Conservation (phyloP, 495 filamentous ascomycete species). For the Aspergillus taichungensis region DNA sequence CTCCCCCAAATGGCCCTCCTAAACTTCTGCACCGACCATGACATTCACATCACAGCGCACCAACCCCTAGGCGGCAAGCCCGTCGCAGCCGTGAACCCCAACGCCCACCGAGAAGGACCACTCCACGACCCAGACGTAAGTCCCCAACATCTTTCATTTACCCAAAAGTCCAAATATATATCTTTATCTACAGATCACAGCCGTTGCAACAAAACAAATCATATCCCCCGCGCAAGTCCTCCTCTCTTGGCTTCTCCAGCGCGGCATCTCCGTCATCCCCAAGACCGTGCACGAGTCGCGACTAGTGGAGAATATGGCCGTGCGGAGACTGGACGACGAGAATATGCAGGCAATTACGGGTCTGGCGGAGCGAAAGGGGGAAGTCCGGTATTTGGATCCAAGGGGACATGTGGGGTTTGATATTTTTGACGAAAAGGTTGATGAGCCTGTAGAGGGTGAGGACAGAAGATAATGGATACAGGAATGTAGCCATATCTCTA, state of each 20-base stretch:
- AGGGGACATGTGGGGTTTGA: neutral
- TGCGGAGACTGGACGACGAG: neutral
- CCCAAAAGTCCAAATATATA: too few species aligned
- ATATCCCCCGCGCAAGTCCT: neutral
- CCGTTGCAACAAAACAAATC: neutral
- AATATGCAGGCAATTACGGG: neutral
- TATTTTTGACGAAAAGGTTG: neutral
- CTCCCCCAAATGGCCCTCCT: neutral
- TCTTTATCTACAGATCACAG: too few species aligned
- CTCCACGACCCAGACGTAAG: neutral
- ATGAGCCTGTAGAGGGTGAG: neutral
- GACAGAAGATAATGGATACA: too few species aligned
- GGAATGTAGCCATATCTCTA: too few species aligned
- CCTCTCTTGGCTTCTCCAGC: neutral
- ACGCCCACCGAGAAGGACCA: neutral
- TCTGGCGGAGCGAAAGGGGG: neutral
- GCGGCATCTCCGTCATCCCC: neutral
- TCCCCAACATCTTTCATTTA: too few species aligned
- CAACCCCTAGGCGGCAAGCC: slow-evolving; percentile 1
- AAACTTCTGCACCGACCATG: neutral
- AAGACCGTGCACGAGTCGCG: neutral
- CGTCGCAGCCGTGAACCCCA: neutral
- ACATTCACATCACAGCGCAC: neutral
- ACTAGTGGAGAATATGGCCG: too few species aligned
- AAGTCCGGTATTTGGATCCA: neutral